Evolutionary conservation across 75 land plant species (phyloP), one percentile per base, ranked within the genome.

Genomic region (Isoetes taiwanensis): DNA sequence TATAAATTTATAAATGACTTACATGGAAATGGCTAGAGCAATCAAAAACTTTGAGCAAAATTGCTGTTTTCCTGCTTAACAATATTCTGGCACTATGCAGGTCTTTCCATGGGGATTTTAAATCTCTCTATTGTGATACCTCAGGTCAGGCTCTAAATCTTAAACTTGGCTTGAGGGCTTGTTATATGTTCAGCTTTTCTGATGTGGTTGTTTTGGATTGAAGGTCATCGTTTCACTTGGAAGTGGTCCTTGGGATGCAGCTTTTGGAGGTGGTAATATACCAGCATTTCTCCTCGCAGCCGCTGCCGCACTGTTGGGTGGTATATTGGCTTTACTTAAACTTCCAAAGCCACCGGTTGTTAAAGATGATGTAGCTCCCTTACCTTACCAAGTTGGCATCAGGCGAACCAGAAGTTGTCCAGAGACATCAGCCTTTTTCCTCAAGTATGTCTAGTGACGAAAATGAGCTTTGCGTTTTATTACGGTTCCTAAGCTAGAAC

Each of bases 171-270:
- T 4, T 12, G 59, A 24, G 56, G 29, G n/a, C n/a, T 8, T 25
- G 8, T 20, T 54, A 28, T 54, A 27, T 23, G 26, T 31, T 54
- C 2, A 34, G 14, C 43, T 27, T 20, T 58, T 14, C 5, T n/a
- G n/a, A n/a, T n/a, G n/a, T n/a, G n/a, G n/a, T n/a, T 27, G 28
- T 3, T 43, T 43, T 9, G 19, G 32, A 12, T 56, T 28, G 3
- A 66, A 83, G 90, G 64, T 85, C 1, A 38, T 85, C 39, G 86
- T 85, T 28, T 85, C 90, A n/a, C 8, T 85, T 30, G 83, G 80
- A 40, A 83, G 78, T 73, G 93, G 93, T 52, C 93, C 93, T 5
- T 86, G 74, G 83, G 93, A 86, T 66, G 73, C 67, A 41, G 63
- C 82, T 34, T 75, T 83, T 68, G 93, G 87, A 32, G 93, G 93